Evolutionary conservation across 2,329 filamentous ascomycete species (phyloP).

Genomic region (Rachicladosporium sp.): DNA sequence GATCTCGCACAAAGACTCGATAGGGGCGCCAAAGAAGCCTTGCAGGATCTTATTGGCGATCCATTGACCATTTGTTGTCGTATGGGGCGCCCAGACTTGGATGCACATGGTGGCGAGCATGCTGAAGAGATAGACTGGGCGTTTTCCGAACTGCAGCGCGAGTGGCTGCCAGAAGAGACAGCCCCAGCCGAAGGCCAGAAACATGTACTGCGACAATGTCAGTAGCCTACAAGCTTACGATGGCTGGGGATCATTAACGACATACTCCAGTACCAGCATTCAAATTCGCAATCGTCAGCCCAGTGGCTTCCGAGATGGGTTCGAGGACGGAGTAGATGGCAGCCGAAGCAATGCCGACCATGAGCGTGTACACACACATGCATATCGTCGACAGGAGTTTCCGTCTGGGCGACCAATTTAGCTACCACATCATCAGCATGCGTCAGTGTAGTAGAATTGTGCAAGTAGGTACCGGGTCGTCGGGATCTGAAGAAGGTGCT

Average conservation of each 20-base stretch:
- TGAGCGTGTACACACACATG: conserved; percentile 35
- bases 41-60: conserved; percentile 35
- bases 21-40: conserved; percentile 36
- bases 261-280: conserved; percentile 35
- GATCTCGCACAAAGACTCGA: conserved; percentile 35
- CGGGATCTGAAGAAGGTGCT: conserved; percentile 32
- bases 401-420: conserved; percentile 23
- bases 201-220: conserved; percentile 26
- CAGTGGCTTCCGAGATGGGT: conserved; percentile 36
- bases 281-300: conserved; percentile 32
- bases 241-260: conserved; percentile 34
- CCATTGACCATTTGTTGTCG: conserved; percentile 34
- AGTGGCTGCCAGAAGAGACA: conserved; percentile 42
- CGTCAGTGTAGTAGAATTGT: no score
- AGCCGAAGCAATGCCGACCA: conserved; percentile 37
- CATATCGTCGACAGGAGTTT: conserved; percentile 32
- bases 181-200: conserved; percentile 25
- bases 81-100: conserved; percentile 34
- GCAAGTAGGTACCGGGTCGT: conserved; percentile 35
- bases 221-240: conserved; percentile 14
- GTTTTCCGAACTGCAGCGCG: conserved; percentile 40
- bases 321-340: conserved; percentile 40
- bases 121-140: conserved; percentile 35
- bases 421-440: no score
- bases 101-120: conserved; percentile 28